These are phyloP conservation scores for Themeda triandra DNA, from an alignment of 176 grass and related monocot genomes.

Conservation along the genomic window DNA sequence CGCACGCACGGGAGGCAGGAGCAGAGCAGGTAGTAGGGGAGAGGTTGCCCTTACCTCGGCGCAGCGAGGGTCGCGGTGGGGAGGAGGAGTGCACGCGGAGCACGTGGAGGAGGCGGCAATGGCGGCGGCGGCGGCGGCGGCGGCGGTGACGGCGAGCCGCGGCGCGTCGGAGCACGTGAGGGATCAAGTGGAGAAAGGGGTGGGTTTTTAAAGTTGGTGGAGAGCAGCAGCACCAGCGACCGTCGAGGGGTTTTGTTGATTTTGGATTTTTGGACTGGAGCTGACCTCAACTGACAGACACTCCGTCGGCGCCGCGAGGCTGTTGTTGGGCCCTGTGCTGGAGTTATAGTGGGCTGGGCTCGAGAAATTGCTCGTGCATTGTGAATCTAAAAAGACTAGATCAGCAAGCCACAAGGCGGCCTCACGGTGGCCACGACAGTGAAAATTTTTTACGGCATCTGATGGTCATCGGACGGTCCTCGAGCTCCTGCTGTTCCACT, in stretches of 20 bases:
- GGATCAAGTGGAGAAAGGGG: slow-evolving; percentile 7
- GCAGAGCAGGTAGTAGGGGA: neutral
- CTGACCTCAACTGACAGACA: too few relatives aligned
- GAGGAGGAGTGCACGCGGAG: neutral
- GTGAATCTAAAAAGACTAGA: too few relatives aligned
- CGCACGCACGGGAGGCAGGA: neutral
- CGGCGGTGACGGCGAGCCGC: neutral
- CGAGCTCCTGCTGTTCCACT: too few relatives aligned
- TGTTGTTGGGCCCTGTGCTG: too few relatives aligned
- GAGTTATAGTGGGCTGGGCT: neutral
- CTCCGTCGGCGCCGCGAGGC: too few relatives aligned
- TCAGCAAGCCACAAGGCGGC: too few relatives aligned
- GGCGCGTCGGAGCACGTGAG: slow-evolving; percentile 12
- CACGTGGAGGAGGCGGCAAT: slow-evolving; percentile 3
- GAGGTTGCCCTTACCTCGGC: slow-evolving; percentile 9
- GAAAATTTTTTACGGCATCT: too few relatives aligned
- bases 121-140: neutral
- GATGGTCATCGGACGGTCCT: too few relatives aligned
- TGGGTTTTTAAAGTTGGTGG: slow-evolving; percentile 28
- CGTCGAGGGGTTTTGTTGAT: neutral
- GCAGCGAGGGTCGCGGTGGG: neutral
- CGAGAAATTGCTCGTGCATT: neutral
- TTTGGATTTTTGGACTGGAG: neutral
- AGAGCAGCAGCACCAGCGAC: neutral
- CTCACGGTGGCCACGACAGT: too few relatives aligned